Evolutionary conservation across 2,329 filamentous ascomycete species (phyloP), one percentile per base, ranked within the genome.

Genomic region (Aspergillus sp.): DNA sequence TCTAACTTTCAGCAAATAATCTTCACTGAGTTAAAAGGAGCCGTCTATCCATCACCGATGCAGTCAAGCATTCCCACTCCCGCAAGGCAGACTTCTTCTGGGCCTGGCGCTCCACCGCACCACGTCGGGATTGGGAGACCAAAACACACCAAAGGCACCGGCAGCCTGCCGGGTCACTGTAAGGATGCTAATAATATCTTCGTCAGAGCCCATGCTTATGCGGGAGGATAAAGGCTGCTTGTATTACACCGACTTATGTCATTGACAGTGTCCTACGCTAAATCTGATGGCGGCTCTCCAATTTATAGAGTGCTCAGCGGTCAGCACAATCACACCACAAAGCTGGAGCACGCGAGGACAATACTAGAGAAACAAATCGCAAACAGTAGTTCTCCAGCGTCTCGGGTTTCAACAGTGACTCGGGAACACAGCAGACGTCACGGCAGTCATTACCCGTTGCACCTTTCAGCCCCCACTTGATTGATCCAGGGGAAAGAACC

Each of bases 1-100:
- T 12, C 35, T 51, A 41, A 45, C 6, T 7, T n/a, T 37, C 33
- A 44, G 25, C 21, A 44, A 6, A 27, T 55, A 48, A 48, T 55
- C 53, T 55, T 49, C 45, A 55, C 35, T 47, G 33, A 52, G 15
- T 33, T 49, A 43, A 50, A 21, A 25, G 35, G 15, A 21, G 21
- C 37, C 33, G 11, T 25, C 8, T 25, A 21, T 41, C 39, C 43
- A 45, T 23, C 27, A 31, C 27, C 6, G n/a, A 40, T 4, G 50
- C 11, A 55, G 35, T 15, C 11, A 48, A 48, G 6, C 52, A 23
- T 11, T 31, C 27, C 27, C 27, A 31, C 4, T 31, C 27, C 27
- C 27, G 17, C 53, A 55, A 55, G 53, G 53, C 53, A 55, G 52
- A 55, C n/a, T 48, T n/a, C 37, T 31, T 11, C 27, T 31, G 27